Conservation (phyloP, 2,329 filamentous ascomycete species). For the Colletotrichum brevisporum region DNA sequence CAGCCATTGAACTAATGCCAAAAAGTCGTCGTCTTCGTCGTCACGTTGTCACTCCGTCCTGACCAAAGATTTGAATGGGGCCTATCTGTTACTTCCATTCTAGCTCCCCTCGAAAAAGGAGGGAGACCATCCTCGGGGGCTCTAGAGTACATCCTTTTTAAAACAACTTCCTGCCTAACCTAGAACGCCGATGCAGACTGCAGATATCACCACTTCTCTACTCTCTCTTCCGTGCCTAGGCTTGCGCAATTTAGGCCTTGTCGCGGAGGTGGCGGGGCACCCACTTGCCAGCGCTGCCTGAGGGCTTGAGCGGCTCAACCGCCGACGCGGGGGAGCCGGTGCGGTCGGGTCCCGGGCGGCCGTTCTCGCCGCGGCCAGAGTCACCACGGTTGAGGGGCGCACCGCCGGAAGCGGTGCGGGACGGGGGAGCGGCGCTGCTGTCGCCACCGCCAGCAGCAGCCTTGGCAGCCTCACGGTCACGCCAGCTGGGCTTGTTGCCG, state of each 20-base stretch:
- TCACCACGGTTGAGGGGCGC: slow-evolving; percentile 59
- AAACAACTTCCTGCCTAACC: slow-evolving; percentile 50
- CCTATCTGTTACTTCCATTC: slow-evolving; percentile 42
- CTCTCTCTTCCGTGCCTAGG: slow-evolving; percentile 43
- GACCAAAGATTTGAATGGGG: slow-evolving; percentile 34
- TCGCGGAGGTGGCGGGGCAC: slow-evolving; percentile 65
- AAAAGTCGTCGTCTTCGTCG: slow-evolving; percentile 26
- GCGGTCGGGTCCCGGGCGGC: slow-evolving; percentile 43
- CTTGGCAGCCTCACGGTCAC: slow-evolving; percentile 76
- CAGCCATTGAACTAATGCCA: slow-evolving; percentile 29
- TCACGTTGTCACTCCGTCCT: slow-evolving; percentile 37
- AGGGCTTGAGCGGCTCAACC: slow-evolving; percentile 65
- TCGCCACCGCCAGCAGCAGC: slow-evolving; percentile 51
- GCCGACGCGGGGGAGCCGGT: slow-evolving; percentile 58
- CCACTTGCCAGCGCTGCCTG: slow-evolving; percentile 71
- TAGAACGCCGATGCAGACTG: slow-evolving; percentile 56
- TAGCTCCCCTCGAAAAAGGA: slow-evolving; percentile 48
- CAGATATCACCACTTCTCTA: slow-evolving; percentile 32
- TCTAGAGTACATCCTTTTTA: slow-evolving; percentile 55
- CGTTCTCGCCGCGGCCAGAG: slow-evolving; percentile 59
- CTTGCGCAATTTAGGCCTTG: slow-evolving; percentile 54
- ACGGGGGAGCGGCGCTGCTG: slow-evolving; percentile 54
- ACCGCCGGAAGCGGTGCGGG: slow-evolving; percentile 54
- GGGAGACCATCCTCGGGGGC: slow-evolving; percentile 50
- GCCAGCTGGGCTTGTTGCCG: slow-evolving; percentile 77